Conservation (phyloP, 495 filamentous ascomycete genomes). For the Chaetomidium leptoderma region DNA sequence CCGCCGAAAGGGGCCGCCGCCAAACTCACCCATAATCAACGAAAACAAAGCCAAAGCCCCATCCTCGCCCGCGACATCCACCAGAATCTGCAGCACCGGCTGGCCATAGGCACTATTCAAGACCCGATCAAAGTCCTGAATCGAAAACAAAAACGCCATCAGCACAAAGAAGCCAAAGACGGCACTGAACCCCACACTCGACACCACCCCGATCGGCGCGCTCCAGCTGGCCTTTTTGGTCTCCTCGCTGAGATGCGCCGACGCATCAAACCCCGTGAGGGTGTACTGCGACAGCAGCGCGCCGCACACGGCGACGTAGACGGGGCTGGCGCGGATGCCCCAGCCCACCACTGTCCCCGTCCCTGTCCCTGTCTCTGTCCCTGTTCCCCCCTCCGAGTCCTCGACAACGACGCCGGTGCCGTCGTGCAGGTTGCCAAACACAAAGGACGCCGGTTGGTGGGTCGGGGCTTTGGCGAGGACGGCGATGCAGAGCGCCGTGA, state of each 20-base stretch:
- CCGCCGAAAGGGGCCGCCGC: too few relatives aligned
- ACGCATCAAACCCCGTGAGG: constrained; percentile 50
- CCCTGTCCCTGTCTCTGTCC: too few relatives aligned
- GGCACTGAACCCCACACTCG: constrained; percentile 53
- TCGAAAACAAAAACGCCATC: constrained; percentile 54
- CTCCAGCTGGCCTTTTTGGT: constrained; percentile 56
- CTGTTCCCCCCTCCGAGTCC: constrained; percentile 42
- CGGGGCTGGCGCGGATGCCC: constrained; percentile 33
- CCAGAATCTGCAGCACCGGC: constrained; percentile 55
- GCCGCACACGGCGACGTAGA: constrained; percentile 54
- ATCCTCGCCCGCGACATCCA: constrained; percentile 52
- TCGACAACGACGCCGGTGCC: constrained; percentile 46
- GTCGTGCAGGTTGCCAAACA: constrained; percentile 55
- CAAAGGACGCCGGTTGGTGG: constrained; percentile 56
- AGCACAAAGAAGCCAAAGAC: constrained; percentile 63
- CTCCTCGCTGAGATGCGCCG: constrained; percentile 57
- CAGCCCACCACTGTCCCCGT: too few relatives aligned
- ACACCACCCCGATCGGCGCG: constrained; percentile 58
- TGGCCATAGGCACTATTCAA: constrained; percentile 42
- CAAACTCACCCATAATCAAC: constrained; percentile 45
- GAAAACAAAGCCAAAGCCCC: constrained; percentile 54
- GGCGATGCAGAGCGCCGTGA: constrained; percentile 54
- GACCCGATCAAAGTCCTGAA: constrained; percentile 51
- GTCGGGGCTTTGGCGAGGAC: constrained; percentile 58
- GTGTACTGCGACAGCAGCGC: constrained; percentile 55